Evolutionary conservation across 148 eudicot genomes (phyloP).

Genomic region (Vaccinium vitisidaea): DNA sequence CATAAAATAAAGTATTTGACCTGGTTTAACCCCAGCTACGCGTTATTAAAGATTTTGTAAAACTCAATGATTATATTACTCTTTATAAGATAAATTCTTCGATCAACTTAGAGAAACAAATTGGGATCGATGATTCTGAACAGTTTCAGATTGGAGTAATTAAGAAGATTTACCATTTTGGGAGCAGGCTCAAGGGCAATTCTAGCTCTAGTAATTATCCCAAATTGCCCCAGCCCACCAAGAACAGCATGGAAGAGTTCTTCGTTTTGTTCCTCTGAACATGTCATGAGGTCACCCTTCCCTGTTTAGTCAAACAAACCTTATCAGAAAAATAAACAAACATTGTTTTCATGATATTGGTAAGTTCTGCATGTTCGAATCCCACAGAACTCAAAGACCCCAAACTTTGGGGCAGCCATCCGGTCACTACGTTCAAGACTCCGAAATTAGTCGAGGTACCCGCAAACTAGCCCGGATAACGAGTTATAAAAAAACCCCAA

Average conservation of each 20-base stretch:
- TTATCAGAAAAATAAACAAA: background rate
- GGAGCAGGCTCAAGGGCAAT: conserved; percentile 91
- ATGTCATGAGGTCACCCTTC: conserved; percentile 66
- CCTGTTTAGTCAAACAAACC: conserved; percentile 40
- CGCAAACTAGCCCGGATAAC: background rate
- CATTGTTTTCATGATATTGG: too few species aligned
- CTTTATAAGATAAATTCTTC: background rate
- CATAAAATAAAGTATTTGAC: background rate
- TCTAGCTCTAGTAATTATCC: conserved; percentile 85
- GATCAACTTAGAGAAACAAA: background rate
- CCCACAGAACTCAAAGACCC: too few species aligned
- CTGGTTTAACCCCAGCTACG: background rate
- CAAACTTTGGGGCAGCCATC: too few species aligned
- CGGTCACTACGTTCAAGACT: too few species aligned
- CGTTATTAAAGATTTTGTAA: background rate
- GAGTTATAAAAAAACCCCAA: too few species aligned
- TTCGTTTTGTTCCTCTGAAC: conserved; percentile 56
- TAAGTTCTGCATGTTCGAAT: too few species aligned
- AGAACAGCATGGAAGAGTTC: conserved; percentile 76
- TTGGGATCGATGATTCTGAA: background rate
- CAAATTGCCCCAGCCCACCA: conserved; percentile 95
- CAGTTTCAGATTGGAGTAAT: background rate
- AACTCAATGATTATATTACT: background rate
- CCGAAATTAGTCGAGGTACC: background rate
- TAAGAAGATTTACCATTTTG: conserved; percentile 51